Evolutionary conservation across 768 basidiomycete genomes (phyloP), one percentile per base, ranked within the genome.

Genomic region (Trametes punicea): DNA sequence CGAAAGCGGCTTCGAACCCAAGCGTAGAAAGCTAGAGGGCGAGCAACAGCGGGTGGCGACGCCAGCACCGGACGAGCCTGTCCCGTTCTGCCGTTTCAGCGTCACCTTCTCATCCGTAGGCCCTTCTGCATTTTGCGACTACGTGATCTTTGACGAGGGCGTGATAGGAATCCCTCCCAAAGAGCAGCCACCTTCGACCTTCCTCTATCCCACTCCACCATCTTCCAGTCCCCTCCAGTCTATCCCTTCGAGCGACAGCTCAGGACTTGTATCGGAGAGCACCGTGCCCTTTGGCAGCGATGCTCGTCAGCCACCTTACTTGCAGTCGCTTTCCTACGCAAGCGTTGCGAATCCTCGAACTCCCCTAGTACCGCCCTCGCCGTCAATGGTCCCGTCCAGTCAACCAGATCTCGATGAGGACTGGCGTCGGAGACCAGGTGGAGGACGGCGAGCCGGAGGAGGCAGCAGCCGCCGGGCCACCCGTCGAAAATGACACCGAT

Each of bases 31-130:
- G 33, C 34, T 66, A 20, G 59, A 61, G 64, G 45, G 54, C 60
- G 51, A 52, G 46, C 27, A 40, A 39, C 36, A 30, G 34, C 8
- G 23, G 2, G 7, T 26, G 27, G n/a, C 49, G 31, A 30, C 57
- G 13, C 13, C 51, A 20, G 25, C 45, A 5, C 46, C 31, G 15
- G 61, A 66, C 21, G 74, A 79, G 16, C 61, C 77, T 0, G 77
- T 78, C 16, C 71, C 88, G 21, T 75, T 95, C 51, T 81, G 94
- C 34, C 80, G 87, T 36, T 70, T 94, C 51, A 84, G 83, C 54
- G 75, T 95, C 47, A 75, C 96, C 9, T 97, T 93, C 72, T 90
- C 84, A 60, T 83, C 83, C 9, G 77, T 87, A 13, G 72, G 71
- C 0, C 63, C 74, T 0, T 79, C 86, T 1, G 73, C 72, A 16